Evolutionary conservation across 208 protist genomes (phyloP).

Genomic region (Trypanosoma congolense): DNA sequence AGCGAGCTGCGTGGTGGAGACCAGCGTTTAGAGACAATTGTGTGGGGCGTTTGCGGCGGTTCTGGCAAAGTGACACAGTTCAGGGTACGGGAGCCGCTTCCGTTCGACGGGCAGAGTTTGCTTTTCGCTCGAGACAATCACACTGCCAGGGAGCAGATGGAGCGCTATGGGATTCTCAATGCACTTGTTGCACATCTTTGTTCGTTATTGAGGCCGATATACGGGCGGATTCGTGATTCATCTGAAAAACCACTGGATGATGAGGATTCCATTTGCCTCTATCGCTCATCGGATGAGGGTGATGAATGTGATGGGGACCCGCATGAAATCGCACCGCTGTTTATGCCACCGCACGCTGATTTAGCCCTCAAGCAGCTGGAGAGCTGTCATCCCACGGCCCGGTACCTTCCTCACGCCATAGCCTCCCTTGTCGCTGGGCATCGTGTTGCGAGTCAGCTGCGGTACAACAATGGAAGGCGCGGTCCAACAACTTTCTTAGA

Average conservation of each 20-base stretch:
- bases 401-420: constrained; percentile 8
- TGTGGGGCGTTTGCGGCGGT: constrained; percentile 33
- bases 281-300: neutral
- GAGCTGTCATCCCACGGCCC: constrained; percentile 2
- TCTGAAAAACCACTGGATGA: neutral
- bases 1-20: constrained; percentile 11
- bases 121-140: constrained; percentile 4
- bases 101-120: neutral
- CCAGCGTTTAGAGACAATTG: constrained; percentile 16
- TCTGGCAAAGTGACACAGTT: constrained; percentile 25
- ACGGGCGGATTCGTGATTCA: neutral
- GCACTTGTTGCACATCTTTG: constrained; percentile 15
- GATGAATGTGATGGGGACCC: neutral
- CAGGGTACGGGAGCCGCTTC: constrained; percentile 17
- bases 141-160: neutral
- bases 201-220: neutral
- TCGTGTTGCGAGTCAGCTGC: constrained; percentile 1
- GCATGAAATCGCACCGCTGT: neutral
- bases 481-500: constrained; percentile 20
- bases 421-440: constrained; percentile 3
- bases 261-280: neutral
- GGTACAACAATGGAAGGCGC: neutral
- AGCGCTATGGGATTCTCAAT: constrained; percentile 8
- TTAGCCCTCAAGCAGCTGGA: constrained; percentile 16
- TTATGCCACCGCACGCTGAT: constrained; percentile 11